phyloP scores from a whole-genome alignment of 2,329 filamentous ascomycete species.

The Nemania sp. region DNA sequence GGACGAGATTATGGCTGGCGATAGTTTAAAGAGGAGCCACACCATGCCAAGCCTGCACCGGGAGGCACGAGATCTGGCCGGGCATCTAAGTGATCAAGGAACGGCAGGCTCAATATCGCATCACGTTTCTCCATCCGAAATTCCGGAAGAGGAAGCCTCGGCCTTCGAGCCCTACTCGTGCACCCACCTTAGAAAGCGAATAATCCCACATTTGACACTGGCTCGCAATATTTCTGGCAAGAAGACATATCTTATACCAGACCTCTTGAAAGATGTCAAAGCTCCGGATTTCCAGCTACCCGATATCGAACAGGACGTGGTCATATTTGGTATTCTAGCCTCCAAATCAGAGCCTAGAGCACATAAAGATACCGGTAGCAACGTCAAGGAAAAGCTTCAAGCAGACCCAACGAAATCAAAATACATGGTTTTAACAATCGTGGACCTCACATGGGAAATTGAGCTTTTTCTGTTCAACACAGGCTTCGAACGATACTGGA shows the following conservation, averaged over 20 bases:
- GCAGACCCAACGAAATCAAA: conserved; percentile 68
- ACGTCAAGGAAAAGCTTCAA: conserved; percentile 52
- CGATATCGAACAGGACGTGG: conserved; percentile 81
- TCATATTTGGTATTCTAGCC: conserved; percentile 85
- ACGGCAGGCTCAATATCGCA: conserved; percentile 27
- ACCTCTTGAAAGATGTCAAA: conserved; percentile 79
- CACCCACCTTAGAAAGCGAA: conserved; percentile 79
- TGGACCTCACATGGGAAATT: conserved; percentile 86
- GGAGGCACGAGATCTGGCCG: conserved; percentile 24
- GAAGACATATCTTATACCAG: conserved; percentile 75
- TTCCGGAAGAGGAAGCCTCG: conserved; percentile 54
- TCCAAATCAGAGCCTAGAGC: conserved; percentile 80
- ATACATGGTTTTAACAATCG: conserved; percentile 89
- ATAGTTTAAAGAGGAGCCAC: conserved; percentile 48
- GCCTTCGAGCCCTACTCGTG: conserved; percentile 86
- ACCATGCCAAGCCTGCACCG: conserved; percentile 43
- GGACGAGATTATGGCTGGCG: conserved; percentile 60
- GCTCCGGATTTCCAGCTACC: conserved; percentile 81
- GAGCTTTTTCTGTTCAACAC: conserved; percentile 91
- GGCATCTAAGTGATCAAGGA: conserved; percentile 22
- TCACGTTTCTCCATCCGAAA: conserved; percentile 40
- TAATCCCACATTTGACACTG: conserved; percentile 79
- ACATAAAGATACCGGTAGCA: conserved; percentile 52
- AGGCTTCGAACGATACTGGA: conserved; percentile 92
- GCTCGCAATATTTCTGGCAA: conserved; percentile 78